Percentiles rank a stretch among this genome's conserved stretches.
Conservation (phyloP, 2,329 filamentous ascomycete species). For the Davidsoniella eucalypti region DNA sequence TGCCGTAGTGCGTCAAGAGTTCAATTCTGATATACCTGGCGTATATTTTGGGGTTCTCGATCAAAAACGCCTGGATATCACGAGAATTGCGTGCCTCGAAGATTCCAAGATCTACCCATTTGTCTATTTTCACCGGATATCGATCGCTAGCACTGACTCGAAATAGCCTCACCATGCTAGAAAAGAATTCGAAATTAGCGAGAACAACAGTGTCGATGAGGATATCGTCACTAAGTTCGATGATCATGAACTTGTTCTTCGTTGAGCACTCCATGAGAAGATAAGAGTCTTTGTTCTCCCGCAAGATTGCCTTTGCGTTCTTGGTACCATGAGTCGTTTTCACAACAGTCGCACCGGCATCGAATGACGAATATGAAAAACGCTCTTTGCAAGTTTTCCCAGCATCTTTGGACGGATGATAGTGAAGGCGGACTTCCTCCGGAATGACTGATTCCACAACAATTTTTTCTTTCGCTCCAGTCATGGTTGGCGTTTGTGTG, state of each 20-base stretch:
- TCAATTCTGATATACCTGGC: constrained; percentile 85
- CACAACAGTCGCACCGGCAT: constrained; percentile 82
- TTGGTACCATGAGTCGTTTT: constrained; percentile 80
- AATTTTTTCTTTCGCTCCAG: neutral
- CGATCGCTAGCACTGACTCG: constrained; percentile 83
- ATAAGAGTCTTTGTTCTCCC: constrained; percentile 97
- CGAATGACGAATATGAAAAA: constrained; percentile 95
- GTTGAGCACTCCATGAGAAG: constrained; percentile 86
- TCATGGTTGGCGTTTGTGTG: neutral
- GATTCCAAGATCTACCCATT: constrained; percentile 76
- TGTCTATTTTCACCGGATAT: constrained; percentile 80
- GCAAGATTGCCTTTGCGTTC: constrained; percentile 71
- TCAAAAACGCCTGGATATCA: constrained; percentile 82
- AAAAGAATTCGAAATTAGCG: constrained; percentile 98
- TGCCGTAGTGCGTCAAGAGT: constrained; percentile 84
- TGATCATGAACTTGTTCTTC: constrained; percentile 80
- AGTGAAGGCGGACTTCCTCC: constrained; percentile 14
- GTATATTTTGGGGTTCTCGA: constrained; percentile 93
- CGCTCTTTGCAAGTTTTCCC: constrained; percentile 95
- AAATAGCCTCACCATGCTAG: constrained; percentile 85
- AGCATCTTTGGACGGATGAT: constrained; percentile 70
- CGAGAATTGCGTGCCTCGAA: constrained; percentile 87
- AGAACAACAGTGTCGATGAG: constrained; percentile 92
- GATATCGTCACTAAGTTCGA: constrained; percentile 77
- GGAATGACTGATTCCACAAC: neutral